Evolutionary conservation across 495 filamentous ascomycete genomes (phyloP).

Genomic region (Pseudotulostoma volvatum): DNA sequence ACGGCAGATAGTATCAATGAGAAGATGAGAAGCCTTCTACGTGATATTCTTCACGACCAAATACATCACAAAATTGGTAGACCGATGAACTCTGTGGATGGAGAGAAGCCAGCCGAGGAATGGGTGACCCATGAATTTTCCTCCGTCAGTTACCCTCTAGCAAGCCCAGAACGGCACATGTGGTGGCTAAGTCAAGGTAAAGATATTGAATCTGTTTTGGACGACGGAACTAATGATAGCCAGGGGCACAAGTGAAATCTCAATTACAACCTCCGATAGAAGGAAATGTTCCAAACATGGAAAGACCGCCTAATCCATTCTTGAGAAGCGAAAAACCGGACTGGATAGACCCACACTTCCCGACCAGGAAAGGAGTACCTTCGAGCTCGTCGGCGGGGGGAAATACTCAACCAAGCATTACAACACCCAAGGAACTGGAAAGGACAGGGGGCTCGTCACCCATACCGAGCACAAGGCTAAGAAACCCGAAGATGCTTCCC

Average conservation of each 20-base stretch:
- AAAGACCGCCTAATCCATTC: conserved; percentile 72
- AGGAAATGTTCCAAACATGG: conserved; percentile 47
- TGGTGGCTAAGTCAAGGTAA: conserved; percentile 87
- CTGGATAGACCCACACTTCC: conserved; percentile 39
- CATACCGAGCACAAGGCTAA: no score
- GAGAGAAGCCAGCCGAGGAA: conserved; percentile 58
- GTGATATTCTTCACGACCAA: conserved; percentile 51
- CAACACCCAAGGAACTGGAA: no score
- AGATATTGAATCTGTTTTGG: conserved; percentile 4
- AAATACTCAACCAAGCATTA: no score
- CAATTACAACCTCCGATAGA: conserved; percentile 44
- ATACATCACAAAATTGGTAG: conserved; percentile 42
- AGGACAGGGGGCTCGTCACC: no score
- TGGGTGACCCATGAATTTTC: conserved; percentile 47
- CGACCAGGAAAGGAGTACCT: not conserved
- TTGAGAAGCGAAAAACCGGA: conserved; percentile 48
- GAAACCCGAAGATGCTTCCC: not conserved
- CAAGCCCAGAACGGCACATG: conserved; percentile 75
- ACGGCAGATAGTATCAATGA: conserved; percentile 66
- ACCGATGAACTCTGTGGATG: conserved; percentile 31
- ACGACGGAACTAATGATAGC: conserved; percentile 4
- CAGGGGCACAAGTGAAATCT: conserved; percentile 60
- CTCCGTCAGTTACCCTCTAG: conserved; percentile 65
- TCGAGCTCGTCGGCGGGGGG: not conserved
- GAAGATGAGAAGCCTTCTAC: conserved; percentile 47